Evolutionary conservation across 2,329 filamentous ascomycete genomes (phyloP), one percentile per base, ranked within the genome.

Genomic region (Colletotrichum zoysiae): DNA sequence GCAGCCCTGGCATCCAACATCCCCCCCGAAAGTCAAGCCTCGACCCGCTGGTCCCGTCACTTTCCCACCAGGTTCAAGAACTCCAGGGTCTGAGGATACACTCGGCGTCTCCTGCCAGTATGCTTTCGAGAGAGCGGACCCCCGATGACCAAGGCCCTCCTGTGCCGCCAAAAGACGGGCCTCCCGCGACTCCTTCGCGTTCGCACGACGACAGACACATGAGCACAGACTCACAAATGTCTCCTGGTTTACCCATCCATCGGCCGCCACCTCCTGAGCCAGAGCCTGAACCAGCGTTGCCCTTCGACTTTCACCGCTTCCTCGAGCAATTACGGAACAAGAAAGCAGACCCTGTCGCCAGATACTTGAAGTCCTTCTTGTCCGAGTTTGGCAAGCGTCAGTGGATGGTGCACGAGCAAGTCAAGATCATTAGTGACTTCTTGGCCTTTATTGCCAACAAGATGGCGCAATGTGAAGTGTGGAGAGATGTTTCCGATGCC

Each of bases 341-440:
- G 75, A 97, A 97, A 70, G 97, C 96, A n/a, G 97, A 99, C 78
- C 96, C 97, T 1, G 95, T 99, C 2, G 97, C 97, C 6, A 93
- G 95, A 74, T 99, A 98, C 78, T 87, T 99, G 57, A 93, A 97
- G 75, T 98, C 96, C 0, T 99, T 99, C 78, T 84, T 99, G 40
- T 91, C 90, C 60, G 97, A 99, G 81, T 99, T 99, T 82, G 94
- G 91, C 46, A 99, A 98, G 84, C 94, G 95, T 76, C 96, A 98
- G 82, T 99, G 96, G 96, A 97, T 97, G 93, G 96, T 98, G 8
- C 96, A 99, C 80, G 96, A 99, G 83, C 96, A 99, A 81, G 96
- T 98, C 79, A 99, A 99, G 83, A 98, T 99, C 74, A 97, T 99
- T 73, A 91, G 94, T 75, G 97, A 99, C 80, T 99, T 99, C 76